A percentile compares a stretch with the other conserved stretches of the same genome.
phyloP scores from a whole-genome alignment of 1,139 yeast genomes.

The Suhomyces anneliseae region DNA sequence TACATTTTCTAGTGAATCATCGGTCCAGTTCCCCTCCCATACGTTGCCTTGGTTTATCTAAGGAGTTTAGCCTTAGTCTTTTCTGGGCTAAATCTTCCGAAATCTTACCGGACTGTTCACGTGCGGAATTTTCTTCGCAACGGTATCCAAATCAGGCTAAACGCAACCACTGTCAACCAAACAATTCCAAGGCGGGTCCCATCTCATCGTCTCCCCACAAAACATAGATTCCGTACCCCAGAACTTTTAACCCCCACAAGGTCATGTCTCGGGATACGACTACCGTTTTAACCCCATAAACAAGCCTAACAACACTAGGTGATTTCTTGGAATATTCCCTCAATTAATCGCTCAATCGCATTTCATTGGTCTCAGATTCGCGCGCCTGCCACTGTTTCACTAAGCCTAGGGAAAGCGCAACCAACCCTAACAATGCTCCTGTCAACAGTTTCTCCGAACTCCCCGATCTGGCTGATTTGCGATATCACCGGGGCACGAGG shows the following conservation, averaged over 20 bases:
- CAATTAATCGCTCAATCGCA: background rate
- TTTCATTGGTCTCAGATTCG: background rate
- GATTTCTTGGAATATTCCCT: background rate
- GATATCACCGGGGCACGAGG: background rate
- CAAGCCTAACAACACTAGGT: too few relatives aligned
- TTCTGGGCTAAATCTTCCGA: too few relatives aligned
- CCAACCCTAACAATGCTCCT: background rate
- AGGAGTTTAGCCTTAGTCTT: too few relatives aligned
- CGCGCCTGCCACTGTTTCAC: background rate
- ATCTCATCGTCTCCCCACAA: background rate
- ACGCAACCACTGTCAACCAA: background rate
- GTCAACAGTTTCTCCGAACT: background rate
- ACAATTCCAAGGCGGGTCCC: background rate
- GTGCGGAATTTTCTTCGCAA: background rate
- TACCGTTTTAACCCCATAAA: background rate
- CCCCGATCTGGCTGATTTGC: background rate
- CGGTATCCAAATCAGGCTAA: background rate
- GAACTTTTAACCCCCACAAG: background rate
- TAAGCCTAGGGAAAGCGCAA: background rate
- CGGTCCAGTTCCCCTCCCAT: too few relatives aligned
- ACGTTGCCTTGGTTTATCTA: too few relatives aligned
- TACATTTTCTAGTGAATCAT: too few relatives aligned
- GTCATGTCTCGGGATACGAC: background rate
- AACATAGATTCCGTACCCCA: background rate
- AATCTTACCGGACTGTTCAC: too few relatives aligned